Conservation (phyloP, 345 rosid species). For the Odontarrhena argentea region DNA sequence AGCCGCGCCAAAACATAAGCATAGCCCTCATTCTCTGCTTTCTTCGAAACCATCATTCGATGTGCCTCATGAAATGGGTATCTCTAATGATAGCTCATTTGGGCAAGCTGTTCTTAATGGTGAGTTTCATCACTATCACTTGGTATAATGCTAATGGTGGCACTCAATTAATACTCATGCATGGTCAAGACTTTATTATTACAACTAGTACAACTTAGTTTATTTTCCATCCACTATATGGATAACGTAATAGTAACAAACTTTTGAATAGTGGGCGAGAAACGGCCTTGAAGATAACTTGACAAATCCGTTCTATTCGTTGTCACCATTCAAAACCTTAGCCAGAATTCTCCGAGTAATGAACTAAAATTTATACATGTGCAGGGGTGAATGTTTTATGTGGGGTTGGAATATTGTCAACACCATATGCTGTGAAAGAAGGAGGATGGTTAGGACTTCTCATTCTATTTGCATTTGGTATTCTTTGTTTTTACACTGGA, state of each 20-base stretch:
- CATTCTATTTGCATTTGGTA: constrained; percentile 61
- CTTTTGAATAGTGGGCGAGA: too few relatives aligned
- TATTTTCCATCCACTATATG: too few relatives aligned
- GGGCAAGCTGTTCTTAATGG: constrained; percentile 88
- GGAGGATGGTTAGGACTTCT: constrained; percentile 88
- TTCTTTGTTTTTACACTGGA: constrained; percentile 89
- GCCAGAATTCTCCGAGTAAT: neutral
- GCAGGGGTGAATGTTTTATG: constrained; percentile 90
- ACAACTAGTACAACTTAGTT: too few relatives aligned
- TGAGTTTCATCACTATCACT: constrained; percentile 37
- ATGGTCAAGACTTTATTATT: too few relatives aligned
- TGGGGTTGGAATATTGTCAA: constrained; percentile 94
- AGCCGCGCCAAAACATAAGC: constrained; percentile 42
- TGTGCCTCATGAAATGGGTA: constrained; percentile 57
- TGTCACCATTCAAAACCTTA: too few relatives aligned
- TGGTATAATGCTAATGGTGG: neutral
- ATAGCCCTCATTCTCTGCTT: constrained; percentile 51
- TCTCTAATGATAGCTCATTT: constrained; percentile 64
- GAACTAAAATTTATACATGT: neutral
- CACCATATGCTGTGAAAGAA: constrained; percentile 87
- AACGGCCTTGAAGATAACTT: too few relatives aligned
- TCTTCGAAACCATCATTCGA: constrained; percentile 52
- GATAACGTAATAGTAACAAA: too few relatives aligned
- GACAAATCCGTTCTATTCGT: too few relatives aligned
- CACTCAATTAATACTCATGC: neutral